These are phyloP conservation scores for Alternaria sp. DNA, from an alignment of 2,329 filamentous ascomycete species.

Conservation along the genomic window DNA sequence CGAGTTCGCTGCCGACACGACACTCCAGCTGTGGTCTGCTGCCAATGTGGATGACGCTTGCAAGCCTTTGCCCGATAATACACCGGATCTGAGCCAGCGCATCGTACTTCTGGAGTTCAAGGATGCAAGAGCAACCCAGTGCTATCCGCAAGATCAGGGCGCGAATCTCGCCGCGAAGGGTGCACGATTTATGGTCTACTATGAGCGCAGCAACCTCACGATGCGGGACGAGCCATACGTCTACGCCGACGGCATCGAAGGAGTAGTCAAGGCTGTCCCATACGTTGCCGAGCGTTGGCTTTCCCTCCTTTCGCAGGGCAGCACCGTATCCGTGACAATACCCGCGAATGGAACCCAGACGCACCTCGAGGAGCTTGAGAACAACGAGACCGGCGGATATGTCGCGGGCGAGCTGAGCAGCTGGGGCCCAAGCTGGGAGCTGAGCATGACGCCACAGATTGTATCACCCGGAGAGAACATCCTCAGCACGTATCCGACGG, in stretches of 20 bases:
- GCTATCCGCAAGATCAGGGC: constrained; percentile 24
- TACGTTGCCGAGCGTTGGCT: constrained; percentile 18
- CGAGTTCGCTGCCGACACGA: constrained; percentile 18
- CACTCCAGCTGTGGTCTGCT: constrained; percentile 43
- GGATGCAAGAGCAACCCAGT: constrained; percentile 16
- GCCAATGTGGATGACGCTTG: constrained; percentile 60
- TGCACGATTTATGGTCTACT: constrained; percentile 57
- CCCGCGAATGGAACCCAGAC: constrained; percentile 11
- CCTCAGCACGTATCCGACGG: constrained; percentile 61
- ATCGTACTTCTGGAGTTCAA: constrained; percentile 53
- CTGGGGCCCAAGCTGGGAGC: constrained; percentile 68
- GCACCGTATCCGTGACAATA: constrained; percentile 18
- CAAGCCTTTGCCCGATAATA: constrained; percentile 57
- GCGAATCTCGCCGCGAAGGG: constrained; percentile 54
- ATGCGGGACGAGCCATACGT: constrained; percentile 22
- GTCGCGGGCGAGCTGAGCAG: constrained; percentile 40
- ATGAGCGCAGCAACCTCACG: constrained; percentile 13
- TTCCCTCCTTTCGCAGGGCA: constrained; percentile 15
- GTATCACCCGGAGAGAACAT: constrained; percentile 65
- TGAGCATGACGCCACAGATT: constrained; percentile 63
- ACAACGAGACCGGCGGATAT: constrained; percentile 17
- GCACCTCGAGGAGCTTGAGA: constrained; percentile 20
- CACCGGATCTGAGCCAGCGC: constrained; percentile 62
- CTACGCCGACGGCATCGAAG: constrained; percentile 20
- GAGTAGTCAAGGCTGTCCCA: constrained; percentile 11